These are phyloP conservation scores for Aspergillus ostianus DNA, from an alignment of 495 filamentous ascomycete genomes.

Conservation along the genomic window DNA sequence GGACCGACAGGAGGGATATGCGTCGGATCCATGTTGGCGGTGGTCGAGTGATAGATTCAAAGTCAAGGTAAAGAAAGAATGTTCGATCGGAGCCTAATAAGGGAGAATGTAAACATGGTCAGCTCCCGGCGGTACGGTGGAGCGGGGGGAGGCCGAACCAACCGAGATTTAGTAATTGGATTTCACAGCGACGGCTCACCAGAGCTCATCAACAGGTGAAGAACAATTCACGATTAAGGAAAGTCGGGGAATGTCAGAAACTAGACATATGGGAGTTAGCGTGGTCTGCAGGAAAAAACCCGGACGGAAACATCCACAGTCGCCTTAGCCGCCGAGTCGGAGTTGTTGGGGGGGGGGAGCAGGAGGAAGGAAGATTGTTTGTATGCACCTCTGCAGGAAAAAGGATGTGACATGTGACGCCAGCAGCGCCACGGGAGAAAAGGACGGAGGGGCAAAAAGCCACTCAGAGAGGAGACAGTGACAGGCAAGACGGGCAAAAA, in stretches of 20 bases:
- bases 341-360: neutral
- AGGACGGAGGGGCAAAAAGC: neutral
- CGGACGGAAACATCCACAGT: slow-evolving; percentile 12
- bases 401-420: slow-evolving; percentile 11
- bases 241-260: neutral
- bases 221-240: neutral
- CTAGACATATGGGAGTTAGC: neutral
- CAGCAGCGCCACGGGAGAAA: slow-evolving; percentile 4
- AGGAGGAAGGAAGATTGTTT: slow-evolving; percentile 4
- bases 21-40: slow-evolving; percentile 10
- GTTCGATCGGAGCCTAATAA: neutral
- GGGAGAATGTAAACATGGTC: slow-evolving; percentile 15
- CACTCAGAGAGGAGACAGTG: neutral
- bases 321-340: slow-evolving; percentile 1
- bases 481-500: neutral
- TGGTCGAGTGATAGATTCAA: neutral
- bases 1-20: slow-evolving; percentile 25
- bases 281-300: neutral
- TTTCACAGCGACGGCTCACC: slow-evolving; percentile 8
- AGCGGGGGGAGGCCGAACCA: slow-evolving; percentile 18
- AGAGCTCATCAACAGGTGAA: slow-evolving; percentile 11
- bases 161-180: slow-evolving; percentile 16
- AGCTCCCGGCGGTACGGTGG: slow-evolving; percentile 12
- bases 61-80: neutral
- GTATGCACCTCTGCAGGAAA: slow-evolving; percentile 13